These are phyloP conservation scores for Termitomyces sp. DNA, from an alignment of 768 basidiomycete genomes.

Conservation along the genomic window DNA sequence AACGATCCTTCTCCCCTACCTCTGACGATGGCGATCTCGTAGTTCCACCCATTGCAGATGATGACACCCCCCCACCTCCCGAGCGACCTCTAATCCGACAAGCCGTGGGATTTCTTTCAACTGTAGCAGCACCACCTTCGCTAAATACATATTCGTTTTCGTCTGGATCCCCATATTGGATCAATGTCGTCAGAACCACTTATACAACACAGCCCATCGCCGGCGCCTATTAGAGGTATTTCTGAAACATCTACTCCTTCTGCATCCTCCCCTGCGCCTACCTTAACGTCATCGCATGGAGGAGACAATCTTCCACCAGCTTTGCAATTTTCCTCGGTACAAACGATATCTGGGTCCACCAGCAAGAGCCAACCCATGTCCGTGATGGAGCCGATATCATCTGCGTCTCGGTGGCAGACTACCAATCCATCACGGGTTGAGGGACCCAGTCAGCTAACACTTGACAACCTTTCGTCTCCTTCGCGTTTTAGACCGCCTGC, in stretches of 20 bases:
- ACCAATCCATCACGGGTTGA: neutral
- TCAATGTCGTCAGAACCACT: neutral
- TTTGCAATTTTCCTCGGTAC: neutral
- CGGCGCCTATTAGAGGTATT: constrained; percentile 14
- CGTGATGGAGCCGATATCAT: neutral
- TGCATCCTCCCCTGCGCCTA: constrained; percentile 3
- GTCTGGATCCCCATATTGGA: constrained; percentile 33
- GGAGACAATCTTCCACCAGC: neutral
- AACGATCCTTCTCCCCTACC: constrained; percentile 48
- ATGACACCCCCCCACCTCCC: constrained; percentile 46
- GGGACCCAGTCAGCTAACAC: neutral
- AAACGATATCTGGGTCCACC: neutral
- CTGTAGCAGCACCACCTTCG: constrained; percentile 23
- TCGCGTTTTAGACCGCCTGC: neutral
- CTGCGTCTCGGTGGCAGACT: constrained; percentile 1
- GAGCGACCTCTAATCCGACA: constrained; percentile 54
- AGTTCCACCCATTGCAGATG: constrained; percentile 34
- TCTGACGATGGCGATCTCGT: constrained; percentile 47
- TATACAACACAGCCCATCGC: neutral
- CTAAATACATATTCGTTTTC: constrained; percentile 48
- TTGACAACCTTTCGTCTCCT: neutral
- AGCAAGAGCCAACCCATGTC: neutral
- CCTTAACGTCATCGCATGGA: neutral
- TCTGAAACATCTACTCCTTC: constrained; percentile 10
- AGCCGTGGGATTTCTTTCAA: constrained; percentile 49